Conservation (phyloP, 352 stramenopile species). For the Pythium rhizo-oryzae region DNA sequence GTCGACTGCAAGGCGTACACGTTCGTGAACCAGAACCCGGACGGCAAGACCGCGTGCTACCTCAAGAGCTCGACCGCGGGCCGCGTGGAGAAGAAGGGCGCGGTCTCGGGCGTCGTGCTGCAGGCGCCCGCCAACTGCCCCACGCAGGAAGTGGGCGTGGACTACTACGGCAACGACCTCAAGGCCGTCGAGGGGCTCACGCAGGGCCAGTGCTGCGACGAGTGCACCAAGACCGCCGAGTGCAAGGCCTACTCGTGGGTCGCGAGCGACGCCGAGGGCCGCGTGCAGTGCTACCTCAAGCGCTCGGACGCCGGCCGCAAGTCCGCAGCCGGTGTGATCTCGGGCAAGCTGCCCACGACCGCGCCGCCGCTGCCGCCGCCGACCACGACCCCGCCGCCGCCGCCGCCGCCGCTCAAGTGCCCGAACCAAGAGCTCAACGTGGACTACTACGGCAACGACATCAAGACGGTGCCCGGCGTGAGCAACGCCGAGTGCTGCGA, state of each 20-base stretch:
- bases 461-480: slow-evolving; percentile 3
- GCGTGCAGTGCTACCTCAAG: slow-evolving; percentile 21
- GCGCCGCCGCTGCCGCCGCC: not conserved
- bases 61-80: slow-evolving; percentile 41
- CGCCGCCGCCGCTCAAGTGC: slow-evolving; percentile 1
- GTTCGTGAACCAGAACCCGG: slow-evolving; percentile 58
- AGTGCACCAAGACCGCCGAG: slow-evolving; percentile 6
- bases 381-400: not conserved
- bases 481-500: slow-evolving; percentile 11
- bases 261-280: not conserved
- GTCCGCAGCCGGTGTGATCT: slow-evolving; percentile 3
- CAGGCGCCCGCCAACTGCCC: slow-evolving; percentile 23
- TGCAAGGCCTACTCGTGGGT: slow-evolving; percentile 18
- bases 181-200: not conserved
- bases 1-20: slow-evolving; percentile 52
- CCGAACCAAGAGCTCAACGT: slow-evolving; percentile 4
- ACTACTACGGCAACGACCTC: slow-evolving; percentile 29
- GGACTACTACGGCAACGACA: slow-evolving; percentile 22
- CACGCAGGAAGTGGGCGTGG: slow-evolving; percentile 16
- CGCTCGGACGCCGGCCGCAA: slow-evolving; percentile 6
- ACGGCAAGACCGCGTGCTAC: slow-evolving; percentile 56
- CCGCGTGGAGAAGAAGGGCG: slow-evolving; percentile 35
- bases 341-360: slow-evolving; percentile 1
- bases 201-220: slow-evolving; percentile 12
- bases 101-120: slow-evolving; percentile 28